Percentiles rank a stretch among this genome's conserved stretches.
Conservation (phyloP, 2,329 filamentous ascomycete species). For the Talaromyces sp. region DNA sequence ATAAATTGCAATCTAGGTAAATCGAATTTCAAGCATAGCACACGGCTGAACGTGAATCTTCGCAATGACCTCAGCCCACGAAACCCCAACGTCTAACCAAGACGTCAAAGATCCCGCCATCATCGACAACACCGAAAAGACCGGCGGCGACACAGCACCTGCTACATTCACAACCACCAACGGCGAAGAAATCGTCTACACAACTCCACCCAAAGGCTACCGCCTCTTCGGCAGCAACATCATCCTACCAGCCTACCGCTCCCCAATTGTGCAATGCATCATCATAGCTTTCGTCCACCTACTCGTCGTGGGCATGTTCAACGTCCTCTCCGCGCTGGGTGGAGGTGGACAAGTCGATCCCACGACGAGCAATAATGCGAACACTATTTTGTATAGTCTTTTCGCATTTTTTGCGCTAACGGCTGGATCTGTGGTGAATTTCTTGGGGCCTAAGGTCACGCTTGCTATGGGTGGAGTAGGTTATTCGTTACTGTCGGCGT, state of each 20-base stretch:
- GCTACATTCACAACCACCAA: background rate
- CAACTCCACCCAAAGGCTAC: constrained; percentile 21
- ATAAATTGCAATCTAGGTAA: background rate
- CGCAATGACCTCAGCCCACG: constrained; percentile 8
- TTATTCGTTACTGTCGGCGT: constrained; percentile 71
- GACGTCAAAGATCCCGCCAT: constrained; percentile 15
- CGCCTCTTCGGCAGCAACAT: constrained; percentile 17
- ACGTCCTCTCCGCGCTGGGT: constrained; percentile 24
- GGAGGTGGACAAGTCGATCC: constrained; percentile 25
- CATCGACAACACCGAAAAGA: background rate
- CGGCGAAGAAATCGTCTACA: constrained; percentile 4
- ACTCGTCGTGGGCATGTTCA: constrained; percentile 25
- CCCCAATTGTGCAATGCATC: constrained; percentile 22
- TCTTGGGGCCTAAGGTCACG: constrained; percentile 66
- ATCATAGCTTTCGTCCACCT: constrained; percentile 24
- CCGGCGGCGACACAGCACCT: background rate
- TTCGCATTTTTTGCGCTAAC: constrained; percentile 23
- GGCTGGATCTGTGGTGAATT: constrained; percentile 64
- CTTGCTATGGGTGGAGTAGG: constrained; percentile 72
- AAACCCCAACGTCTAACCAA: background rate
- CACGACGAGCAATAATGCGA: constrained; percentile 23
- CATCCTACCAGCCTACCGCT: constrained; percentile 22
- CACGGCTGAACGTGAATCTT: background rate
- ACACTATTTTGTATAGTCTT: constrained; percentile 23
- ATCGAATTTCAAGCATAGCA: background rate